Percentiles rank a stretch among this genome's conserved stretches.
Conservation (phyloP, 108 stramenopile species). For the Cyclotella sp. region DNA sequence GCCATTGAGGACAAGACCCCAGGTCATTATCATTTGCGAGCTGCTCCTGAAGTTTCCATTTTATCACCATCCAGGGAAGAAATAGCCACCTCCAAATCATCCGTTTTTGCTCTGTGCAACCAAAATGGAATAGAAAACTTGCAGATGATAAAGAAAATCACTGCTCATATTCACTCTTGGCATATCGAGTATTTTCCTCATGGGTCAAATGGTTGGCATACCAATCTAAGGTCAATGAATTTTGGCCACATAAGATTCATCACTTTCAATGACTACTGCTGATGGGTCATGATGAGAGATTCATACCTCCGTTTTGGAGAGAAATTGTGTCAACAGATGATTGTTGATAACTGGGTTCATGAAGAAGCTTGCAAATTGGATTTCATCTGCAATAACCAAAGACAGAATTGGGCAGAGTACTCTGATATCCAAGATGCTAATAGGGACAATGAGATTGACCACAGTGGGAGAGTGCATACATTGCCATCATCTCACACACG, state of each 20-base stretch:
- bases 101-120: background rate
- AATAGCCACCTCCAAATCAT: too few species aligned
- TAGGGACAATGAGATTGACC: background rate
- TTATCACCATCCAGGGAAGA: background rate
- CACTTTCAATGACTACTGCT: background rate
- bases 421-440: background rate
- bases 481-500: conserved; percentile 14
- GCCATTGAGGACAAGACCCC: background rate
- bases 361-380: too few species aligned
- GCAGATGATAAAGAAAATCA: background rate
- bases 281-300: conserved; percentile 27
- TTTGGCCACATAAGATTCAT: background rate
- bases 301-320: too few species aligned
- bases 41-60: conserved; percentile 1
- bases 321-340: too few species aligned
- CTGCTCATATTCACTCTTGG: background rate
- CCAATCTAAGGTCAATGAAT: background rate
- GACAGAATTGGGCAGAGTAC: too few species aligned
- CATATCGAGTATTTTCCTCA: too few species aligned
- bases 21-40: conserved; percentile 2
- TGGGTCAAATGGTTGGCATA: conserved; percentile 24
- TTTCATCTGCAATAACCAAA: too few species aligned
- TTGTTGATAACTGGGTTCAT: too few species aligned
- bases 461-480: conserved; percentile 3
- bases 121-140: background rate